Conservation (phyloP, 768 basidiomycete species). For the Amanita subjunquillea region DNA sequence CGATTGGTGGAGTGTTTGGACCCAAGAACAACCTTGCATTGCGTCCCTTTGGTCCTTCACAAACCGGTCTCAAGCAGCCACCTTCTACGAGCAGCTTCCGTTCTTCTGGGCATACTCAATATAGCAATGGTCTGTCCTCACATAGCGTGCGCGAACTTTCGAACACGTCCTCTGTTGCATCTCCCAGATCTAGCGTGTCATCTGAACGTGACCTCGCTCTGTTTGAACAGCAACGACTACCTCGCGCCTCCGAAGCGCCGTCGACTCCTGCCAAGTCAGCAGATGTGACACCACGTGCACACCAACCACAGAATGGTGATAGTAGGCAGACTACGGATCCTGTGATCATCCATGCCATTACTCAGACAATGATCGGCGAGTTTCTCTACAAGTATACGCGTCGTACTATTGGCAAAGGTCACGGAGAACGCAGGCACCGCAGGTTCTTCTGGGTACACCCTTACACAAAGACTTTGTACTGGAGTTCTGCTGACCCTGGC, state of each 20-base stretch:
- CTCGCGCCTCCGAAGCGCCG: conserved; percentile 17
- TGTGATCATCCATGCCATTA: conserved; percentile 87
- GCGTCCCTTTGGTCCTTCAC: conserved; percentile 57
- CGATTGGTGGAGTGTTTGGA: conserved; percentile 46
- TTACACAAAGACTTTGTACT: conserved; percentile 95
- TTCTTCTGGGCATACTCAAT: conserved; percentile 55
- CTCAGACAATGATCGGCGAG: conserved; percentile 99
- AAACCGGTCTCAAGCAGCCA: conserved; percentile 53
- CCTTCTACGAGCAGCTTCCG: conserved; percentile 80
- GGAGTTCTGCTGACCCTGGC: conserved; percentile 93
- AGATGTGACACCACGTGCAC: conserved; percentile 29
- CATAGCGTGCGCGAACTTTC: conserved; percentile 48
- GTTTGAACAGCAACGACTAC: conserved; percentile 10
- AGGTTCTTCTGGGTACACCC: conserved; percentile 99
- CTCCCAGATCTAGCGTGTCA: conserved; percentile 75
- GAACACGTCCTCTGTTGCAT: conserved; percentile 56
- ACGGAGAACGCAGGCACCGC: conserved; percentile 83
- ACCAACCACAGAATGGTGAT: conserved; percentile 14
- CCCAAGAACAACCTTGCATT: conserved; percentile 43
- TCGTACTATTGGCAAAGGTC: conserved; percentile 78
- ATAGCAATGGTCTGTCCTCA: conserved; percentile 33
- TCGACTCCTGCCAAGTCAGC: conserved; percentile 36
- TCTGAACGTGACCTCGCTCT: conserved; percentile 52
- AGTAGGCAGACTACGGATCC: conserved; percentile 65
- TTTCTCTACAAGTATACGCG: conserved; percentile 97